phyloP scores from a whole-genome alignment of 441 rosid species.

The California macrophylla region DNA sequence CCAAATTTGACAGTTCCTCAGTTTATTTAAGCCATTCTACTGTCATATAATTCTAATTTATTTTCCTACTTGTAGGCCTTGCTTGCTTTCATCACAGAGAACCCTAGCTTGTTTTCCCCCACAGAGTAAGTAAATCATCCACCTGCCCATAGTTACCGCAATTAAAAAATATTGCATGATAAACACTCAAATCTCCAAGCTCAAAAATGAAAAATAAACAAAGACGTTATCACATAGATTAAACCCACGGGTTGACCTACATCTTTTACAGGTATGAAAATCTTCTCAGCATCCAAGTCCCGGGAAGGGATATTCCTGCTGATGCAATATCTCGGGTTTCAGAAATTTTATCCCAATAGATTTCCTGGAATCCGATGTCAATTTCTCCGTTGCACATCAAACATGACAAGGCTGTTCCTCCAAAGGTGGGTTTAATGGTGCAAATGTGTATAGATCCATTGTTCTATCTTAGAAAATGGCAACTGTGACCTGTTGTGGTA shows the following conservation, averaged over 20 bases:
- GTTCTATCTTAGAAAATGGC: too few relatives aligned
- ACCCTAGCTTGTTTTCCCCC: conserved; percentile 50
- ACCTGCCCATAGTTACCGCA: too few relatives aligned
- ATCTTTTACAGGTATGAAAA: conserved; percentile 39
- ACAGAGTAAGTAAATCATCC: conserved; percentile 54
- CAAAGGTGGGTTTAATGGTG: not conserved
- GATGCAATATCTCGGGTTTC: conserved; percentile 57
- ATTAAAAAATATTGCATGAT: not conserved
- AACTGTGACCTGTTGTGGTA: too few relatives aligned
- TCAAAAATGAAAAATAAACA: not conserved
- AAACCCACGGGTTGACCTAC: not conserved
- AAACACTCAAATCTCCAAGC: not conserved
- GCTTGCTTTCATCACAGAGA: conserved; percentile 79
- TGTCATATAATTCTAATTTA: not conserved
- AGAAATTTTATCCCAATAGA: conserved; percentile 45
- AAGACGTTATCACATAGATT: not conserved
- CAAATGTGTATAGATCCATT: conserved; percentile 17
- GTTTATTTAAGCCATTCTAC: not conserved
- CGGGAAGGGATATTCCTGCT: conserved; percentile 70
- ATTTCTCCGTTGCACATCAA: conserved; percentile 7
- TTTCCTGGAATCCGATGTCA: not conserved
- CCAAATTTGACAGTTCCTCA: not conserved
- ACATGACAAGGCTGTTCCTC: not conserved
- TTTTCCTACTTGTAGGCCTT: conserved; percentile 50
- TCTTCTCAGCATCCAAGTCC: conserved; percentile 62